These are phyloP conservation scores for Rhazya stricta DNA, from an alignment of 257 asterid genomes.

Conservation along the genomic window DNA sequence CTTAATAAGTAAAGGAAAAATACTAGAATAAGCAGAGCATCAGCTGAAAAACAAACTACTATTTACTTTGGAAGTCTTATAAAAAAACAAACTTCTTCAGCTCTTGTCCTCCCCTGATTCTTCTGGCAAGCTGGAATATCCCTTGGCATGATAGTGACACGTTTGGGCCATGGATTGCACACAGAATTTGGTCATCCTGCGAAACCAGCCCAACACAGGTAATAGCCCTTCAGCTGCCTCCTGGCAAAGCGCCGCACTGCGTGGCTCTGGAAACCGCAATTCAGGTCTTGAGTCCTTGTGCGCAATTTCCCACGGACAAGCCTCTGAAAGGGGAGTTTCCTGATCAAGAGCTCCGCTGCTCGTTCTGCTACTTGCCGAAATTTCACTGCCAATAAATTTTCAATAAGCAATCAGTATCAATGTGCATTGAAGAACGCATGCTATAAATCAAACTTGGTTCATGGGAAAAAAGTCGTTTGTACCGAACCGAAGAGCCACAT, in stretches of 20 bases:
- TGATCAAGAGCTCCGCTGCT: conserved; percentile 25
- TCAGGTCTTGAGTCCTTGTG: conserved; percentile 28
- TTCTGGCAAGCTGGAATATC: conserved; percentile 27
- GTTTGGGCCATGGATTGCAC: conserved; percentile 30
- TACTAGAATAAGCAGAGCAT: too few species aligned
- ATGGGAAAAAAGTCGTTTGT: background rate
- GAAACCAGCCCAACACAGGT: conserved; percentile 30
- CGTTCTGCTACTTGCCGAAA: conserved; percentile 30
- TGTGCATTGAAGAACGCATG: background rate
- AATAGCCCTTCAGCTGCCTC: conserved; percentile 31
- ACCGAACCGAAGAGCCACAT: conserved; percentile 9
- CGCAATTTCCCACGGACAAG: conserved; percentile 29
- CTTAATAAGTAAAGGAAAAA: too few species aligned
- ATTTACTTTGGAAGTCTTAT: background rate
- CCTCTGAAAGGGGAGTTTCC: conserved; percentile 29
- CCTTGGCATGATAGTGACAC: conserved; percentile 28
- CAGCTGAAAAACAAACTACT: background rate
- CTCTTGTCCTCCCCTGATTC: conserved; percentile 31
- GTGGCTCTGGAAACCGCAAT: conserved; percentile 30
- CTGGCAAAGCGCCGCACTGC: conserved; percentile 26
- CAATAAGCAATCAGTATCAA: background rate
- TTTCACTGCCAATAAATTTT: conserved; percentile 13
- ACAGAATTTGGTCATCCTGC: conserved; percentile 25
- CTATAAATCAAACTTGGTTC: background rate
- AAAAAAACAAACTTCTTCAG: conserved; percentile 2